Base-by-base conservation (phyloP, 1,284 basidiomycete species). In the Boletus hoseneyae region DNA sequence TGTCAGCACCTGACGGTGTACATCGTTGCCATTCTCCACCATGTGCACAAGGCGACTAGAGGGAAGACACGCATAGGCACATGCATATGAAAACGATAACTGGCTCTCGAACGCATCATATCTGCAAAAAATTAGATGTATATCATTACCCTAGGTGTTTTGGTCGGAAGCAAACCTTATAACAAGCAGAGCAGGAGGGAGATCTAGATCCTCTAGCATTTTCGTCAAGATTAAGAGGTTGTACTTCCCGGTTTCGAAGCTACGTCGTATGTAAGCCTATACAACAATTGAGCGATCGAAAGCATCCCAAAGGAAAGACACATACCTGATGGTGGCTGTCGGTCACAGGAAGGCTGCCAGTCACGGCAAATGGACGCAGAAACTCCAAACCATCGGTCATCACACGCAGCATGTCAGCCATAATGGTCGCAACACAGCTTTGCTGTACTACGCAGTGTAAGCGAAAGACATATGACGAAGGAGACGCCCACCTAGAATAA, bases 161-260 rank as follows among this genome's bases (percentile, higher is more conserved):
- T n/a, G 29, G 21, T 34, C 18, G 21, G 42, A 52, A 37, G 54
- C 76, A 47, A 53, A 86, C 86, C 80, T 73, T 57, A 89, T 73
- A 6, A 88, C 74, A 37, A 82, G 64, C 6, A 76, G 72, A 4
- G 74, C 76, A 32, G 72, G 73, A 9, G 79, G 76, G 21, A 85
- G 48, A 45, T 81, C 80, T 8, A 85, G 54, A 58, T 84, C 83
- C 59, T 83, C 79, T 4, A 73, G 66, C 3, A 74, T 74, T 58
- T 79, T 79, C 2, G 80, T 82, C 23, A 77, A 70, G 29, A 89
- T 68, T 27, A 87, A 65, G 13, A 89, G 67, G 59, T 90, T 90
- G 54, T 72, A 75, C 9, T 70, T 71, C 4, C 85, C 85, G 16
- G 61, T 59, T 18, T 68, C 65, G 51, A 87, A 86, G 35, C 68